Evolutionary conservation across 2,329 filamentous ascomycete species (phyloP), one percentile per base, ranked within the genome.

Genomic region (Zymoseptoria tritici): DNA sequence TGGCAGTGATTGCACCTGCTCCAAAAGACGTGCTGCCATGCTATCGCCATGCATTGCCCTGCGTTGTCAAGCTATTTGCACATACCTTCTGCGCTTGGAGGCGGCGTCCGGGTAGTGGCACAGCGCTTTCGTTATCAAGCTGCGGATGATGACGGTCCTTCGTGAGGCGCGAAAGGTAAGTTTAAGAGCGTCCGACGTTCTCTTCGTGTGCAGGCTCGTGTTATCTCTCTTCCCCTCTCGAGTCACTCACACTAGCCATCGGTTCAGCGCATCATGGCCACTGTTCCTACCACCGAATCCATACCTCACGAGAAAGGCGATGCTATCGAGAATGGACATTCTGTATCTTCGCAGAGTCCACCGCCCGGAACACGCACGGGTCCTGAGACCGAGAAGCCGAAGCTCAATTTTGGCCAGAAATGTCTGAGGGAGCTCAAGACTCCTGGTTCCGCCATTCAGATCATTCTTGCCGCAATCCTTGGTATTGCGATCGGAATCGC

Each of bases 401-500:
- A 62, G 21, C 54, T 54, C 20, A 54, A 49, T n/a, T 50, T 60
- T 9, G 54, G 55, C 60, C 66, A 68, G 61, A 70, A 67, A 11
- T 67, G 67, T 66, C 75, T 74, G 71, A 66, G 77, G 60, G 68
- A 70, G 2, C 63, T 78, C 55, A 74, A 74, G 55, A 70, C 74
- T 56, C 75, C 76, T 1, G 80, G 78, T 5, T 79, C 77, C 1
- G 78, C 79, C 24, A 66, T 77, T 52, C 80, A 82, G 64, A 82
- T 82, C 62, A 75, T 83, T 64, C 67, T 72, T 29, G 78, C 79
- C 1, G 80, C 80, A 11, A 56, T 76, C 1, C 42, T 81, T n/a
- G 80, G 78, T 31, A 78, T 83, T 29, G 77, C 69, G 9, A 81
- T 83, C 49, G 81, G 80, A 49, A 58, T 83, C 56, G 71, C 73